A percentile compares a stretch with the other conserved stretches of the same genome.
Conservation (phyloP, 1,284 basidiomycete species). For the Naganishia liquefaciens region DNA sequence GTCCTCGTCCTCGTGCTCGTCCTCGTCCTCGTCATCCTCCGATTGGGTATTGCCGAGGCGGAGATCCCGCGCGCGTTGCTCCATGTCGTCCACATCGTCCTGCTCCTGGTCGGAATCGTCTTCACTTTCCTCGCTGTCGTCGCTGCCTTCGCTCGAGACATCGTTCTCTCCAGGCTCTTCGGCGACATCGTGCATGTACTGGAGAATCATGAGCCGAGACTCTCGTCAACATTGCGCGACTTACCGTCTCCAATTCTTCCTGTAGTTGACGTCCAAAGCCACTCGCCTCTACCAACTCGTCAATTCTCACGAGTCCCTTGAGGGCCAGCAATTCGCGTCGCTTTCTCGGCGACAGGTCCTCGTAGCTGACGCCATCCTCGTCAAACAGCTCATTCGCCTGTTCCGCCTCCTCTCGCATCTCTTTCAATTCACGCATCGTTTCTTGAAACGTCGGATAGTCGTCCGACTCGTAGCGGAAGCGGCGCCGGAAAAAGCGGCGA, state of each 20-base stretch:
- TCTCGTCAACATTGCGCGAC: slow-evolving; percentile 37
- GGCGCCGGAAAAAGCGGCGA: slow-evolving; percentile 83
- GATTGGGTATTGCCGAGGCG: slow-evolving; percentile 8
- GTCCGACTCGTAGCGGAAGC: slow-evolving; percentile 89
- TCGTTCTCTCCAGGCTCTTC: slow-evolving; percentile 48
- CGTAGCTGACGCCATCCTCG: slow-evolving; percentile 32
- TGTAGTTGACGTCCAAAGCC: slow-evolving; percentile 83
- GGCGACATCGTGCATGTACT: slow-evolving; percentile 59
- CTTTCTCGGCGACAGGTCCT: slow-evolving; percentile 23
- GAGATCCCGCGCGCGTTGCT: slow-evolving; percentile 45
- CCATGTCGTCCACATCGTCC: slow-evolving; percentile 53
- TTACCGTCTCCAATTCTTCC: slow-evolving; percentile 77
- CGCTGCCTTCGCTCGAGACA: slow-evolving; percentile 44
- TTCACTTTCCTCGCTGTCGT: slow-evolving; percentile 37
- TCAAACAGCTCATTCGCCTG: slow-evolving; percentile 25
- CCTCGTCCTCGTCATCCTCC: slow-evolving; percentile 30
- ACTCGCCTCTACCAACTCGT: slow-evolving; percentile 87
- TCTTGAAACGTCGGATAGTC: slow-evolving; percentile 81
- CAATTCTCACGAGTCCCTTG: slow-evolving; percentile 57
- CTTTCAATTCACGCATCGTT: slow-evolving; percentile 60
- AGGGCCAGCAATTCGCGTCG: slow-evolving; percentile 35
- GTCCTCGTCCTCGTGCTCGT: slow-evolving; percentile 28
- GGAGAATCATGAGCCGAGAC: slow-evolving; percentile 53
- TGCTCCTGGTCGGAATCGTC: slow-evolving; percentile 52
- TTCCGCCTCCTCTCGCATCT: slow-evolving; percentile 35